phyloP scores from a whole-genome alignment of 2,329 filamentous ascomycete species.

The Diaporthe longicolla region DNA sequence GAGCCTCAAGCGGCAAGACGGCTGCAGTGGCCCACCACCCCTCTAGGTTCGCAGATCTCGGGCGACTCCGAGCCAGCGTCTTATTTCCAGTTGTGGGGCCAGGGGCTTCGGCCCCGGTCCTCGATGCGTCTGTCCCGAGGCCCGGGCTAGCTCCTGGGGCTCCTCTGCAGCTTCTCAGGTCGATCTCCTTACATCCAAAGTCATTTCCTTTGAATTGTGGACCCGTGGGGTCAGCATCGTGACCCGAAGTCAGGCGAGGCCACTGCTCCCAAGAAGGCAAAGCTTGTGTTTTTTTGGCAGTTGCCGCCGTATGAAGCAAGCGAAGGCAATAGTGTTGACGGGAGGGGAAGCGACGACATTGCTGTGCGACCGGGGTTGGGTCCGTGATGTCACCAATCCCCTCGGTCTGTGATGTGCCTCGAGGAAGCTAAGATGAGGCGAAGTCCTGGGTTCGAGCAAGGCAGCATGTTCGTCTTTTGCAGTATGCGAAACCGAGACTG shows the following conservation, averaged over 20 bases:
- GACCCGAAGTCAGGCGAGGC: conserved; percentile 21
- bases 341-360: neutral
- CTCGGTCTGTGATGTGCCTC: neutral
- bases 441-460: neutral
- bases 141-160: neutral
- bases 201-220: conserved; percentile 26
- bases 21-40: conserved; percentile 7
- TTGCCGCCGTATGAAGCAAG: neutral
- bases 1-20: conserved; percentile 36
- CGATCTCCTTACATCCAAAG: conserved; percentile 21
- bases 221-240: neutral
- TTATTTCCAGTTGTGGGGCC: conserved; percentile 27
- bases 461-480: neutral
- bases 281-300: conserved; percentile 6
- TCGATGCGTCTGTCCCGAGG: conserved; percentile 10
- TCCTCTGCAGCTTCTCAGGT: conserved; percentile 17
- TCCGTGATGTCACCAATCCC: neutral
- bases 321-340: no score
- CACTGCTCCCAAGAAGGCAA: neutral
- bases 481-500: neutral
- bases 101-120: conserved; percentile 29
- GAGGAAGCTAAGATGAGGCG: neutral
- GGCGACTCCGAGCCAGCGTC: conserved; percentile 37
- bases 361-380: neutral
- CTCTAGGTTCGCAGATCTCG: conserved; percentile 37